A percentile compares a stretch with the other conserved stretches of the same genome.
Conservation (phyloP, 2,329 filamentous ascomycete species). For the Aspergillus fijiensis region DNA sequence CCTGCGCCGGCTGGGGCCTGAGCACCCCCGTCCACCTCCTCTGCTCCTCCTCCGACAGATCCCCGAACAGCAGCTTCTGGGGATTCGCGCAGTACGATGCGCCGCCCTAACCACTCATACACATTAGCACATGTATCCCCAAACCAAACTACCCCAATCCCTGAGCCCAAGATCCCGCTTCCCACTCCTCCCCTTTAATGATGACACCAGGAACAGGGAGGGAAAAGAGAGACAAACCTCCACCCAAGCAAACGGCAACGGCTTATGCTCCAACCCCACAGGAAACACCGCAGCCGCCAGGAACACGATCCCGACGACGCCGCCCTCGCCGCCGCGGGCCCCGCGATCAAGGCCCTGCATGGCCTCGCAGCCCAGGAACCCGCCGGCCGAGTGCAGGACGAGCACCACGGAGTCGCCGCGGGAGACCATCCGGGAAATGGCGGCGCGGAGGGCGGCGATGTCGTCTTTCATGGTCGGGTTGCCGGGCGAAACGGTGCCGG, state of each 20-base stretch:
- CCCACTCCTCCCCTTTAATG: no score
- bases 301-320: constrained; percentile 5
- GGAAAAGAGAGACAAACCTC: not conserved
- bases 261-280: not conserved
- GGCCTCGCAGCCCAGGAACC: not conserved
- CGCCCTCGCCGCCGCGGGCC: not conserved
- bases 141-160: no score
- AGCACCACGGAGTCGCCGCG: not conserved
- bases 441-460: not conserved
- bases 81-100: not conserved
- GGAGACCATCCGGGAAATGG: not conserved
- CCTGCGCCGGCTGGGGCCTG: not conserved
- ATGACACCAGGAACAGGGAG: not conserved
- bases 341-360: not conserved
- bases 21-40: not conserved
- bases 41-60: not conserved
- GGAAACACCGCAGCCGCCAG: constrained; percentile 4
- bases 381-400: not conserved
- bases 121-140: no score
- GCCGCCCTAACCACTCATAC: not conserved
- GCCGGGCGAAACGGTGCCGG: constrained; percentile 2
- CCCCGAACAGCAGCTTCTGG: constrained; percentile 1
- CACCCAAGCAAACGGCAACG: constrained; percentile 2
- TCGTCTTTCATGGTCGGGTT: constrained; percentile 8
- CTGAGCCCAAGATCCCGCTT: no score